These are phyloP conservation scores for Fermentozyma sake DNA, from an alignment of 1,139 yeast species.

Conservation along the genomic window DNA sequence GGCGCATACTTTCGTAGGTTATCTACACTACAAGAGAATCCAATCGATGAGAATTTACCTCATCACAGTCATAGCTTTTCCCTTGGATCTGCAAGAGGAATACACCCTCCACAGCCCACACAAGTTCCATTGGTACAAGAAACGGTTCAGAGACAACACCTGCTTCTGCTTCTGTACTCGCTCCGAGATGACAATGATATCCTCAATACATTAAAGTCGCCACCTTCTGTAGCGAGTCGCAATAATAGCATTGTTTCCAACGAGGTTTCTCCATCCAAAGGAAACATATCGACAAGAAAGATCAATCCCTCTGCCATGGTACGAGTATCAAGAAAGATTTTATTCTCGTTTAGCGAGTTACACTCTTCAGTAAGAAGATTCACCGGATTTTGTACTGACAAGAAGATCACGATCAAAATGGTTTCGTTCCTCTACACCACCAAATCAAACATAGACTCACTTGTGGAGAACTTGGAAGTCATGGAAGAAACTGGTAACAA, in stretches of 20 bases:
- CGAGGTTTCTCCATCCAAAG: conserved; percentile 12
- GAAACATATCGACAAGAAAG: conserved; percentile 9
- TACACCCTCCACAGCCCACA: conserved; percentile 1
- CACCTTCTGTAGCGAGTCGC: conserved; percentile 3
- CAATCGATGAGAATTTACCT: conserved; percentile 24
- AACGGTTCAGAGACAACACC: conserved; percentile 6
- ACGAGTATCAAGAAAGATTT: conserved; percentile 50
- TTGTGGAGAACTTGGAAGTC: conserved; percentile 57
- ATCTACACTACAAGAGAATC: conserved; percentile 63
- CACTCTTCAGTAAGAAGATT: conserved; percentile 66
- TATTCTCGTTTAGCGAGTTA: conserved; percentile 63
- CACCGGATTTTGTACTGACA: conserved; percentile 63
- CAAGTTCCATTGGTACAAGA: conserved; percentile 4
- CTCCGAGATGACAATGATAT: conserved; percentile 6
- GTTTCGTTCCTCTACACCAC: conserved; percentile 53
- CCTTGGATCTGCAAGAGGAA: no score
- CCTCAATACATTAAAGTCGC: conserved; percentile 3
- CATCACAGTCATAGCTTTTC: no score
- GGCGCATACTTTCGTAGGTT: conserved; percentile 70
- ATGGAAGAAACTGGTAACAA: conserved; percentile 42
- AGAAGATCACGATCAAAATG: conserved; percentile 55
- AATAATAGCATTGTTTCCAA: conserved; percentile 6
- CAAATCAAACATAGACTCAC: conserved; percentile 53
- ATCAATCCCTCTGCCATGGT: conserved; percentile 29
- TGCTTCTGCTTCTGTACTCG: conserved; percentile 5